Conservation (phyloP, 129 eudicot species). For the Flaveria bidentis region DNA sequence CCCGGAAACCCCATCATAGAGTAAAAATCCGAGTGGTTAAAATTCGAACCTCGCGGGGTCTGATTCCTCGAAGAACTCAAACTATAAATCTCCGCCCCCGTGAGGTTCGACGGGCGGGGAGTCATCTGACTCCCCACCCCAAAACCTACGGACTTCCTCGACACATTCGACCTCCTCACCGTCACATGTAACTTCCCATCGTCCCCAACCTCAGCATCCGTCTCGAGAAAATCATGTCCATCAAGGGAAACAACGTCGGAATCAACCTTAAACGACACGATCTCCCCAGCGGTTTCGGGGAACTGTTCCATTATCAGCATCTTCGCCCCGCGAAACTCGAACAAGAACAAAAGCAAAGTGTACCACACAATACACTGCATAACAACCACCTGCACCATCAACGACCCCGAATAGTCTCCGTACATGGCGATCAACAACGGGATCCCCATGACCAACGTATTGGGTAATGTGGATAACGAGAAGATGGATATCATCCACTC, state of each 20-base stretch:
- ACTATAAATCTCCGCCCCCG: constrained; percentile 92
- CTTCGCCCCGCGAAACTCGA: constrained; percentile 85
- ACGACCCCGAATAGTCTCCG: constrained; percentile 60
- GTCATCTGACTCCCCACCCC: constrained; percentile 49
- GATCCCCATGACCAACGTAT: constrained; percentile 92
- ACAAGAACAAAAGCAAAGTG: constrained; percentile 65
- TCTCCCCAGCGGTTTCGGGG: constrained; percentile 77
- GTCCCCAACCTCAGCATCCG: constrained; percentile 77
- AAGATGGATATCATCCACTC: constrained; percentile 87
- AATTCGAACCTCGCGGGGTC: constrained; percentile 84
- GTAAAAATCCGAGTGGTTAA: constrained; percentile 78
- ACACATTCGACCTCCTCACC: constrained; percentile 75
- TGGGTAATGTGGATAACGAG: constrained; percentile 69
- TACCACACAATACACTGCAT: constrained; percentile 90
- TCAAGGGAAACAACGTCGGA: constrained; percentile 89
- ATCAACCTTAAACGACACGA: constrained; percentile 83
- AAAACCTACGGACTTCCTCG: constrained; percentile 64
- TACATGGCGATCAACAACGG: constrained; percentile 87
- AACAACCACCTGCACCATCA: constrained; percentile 89
- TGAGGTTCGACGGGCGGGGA: constrained; percentile 86
- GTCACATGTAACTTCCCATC: constrained; percentile 91
- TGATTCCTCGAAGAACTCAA: constrained; percentile 82
- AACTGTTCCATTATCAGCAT: constrained; percentile 90
- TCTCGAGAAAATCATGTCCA: constrained; percentile 82
- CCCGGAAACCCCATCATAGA: constrained; percentile 91